Evolutionary conservation across 139 green algal genomes (phyloP), one percentile per base, ranked within the genome.

Genomic region (Coelastrella sp.): DNA sequence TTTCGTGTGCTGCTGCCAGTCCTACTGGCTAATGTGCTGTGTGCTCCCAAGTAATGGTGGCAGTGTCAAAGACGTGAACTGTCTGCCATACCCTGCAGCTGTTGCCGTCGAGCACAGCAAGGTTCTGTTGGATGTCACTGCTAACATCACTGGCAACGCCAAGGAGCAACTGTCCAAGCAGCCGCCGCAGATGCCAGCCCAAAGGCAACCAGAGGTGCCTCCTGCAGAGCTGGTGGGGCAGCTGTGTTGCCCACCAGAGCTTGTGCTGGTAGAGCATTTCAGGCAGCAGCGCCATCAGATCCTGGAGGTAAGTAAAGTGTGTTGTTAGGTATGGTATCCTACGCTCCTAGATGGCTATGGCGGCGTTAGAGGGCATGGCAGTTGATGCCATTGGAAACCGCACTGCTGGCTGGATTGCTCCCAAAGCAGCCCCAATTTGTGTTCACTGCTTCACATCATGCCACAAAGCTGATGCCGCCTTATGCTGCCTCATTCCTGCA

Each of bases 231-330:
- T 61, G 75, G 76, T 94, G 61, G 88, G 70, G 12, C 88, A 93
- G 76, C 90, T 95, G 87, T 87, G 91, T 58, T 95, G 93, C 91
- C 88, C 92, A 0, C 68, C 91, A 22, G 88, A 95, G 82, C 90
- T 92, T 4, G 82, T 93, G 57, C 81, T 95, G 17, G 35, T 94
- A 15, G 85, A 89, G n/a, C 78, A 92, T 17, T 93, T 92, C 57
- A 89, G 92, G 35, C 72, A 74, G 10, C 88, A 93, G 78, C 85
- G 88, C 59, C 61, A 83, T n/a, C 72, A 92, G 58, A 90, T 95
- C 8, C 86, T 93, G 22, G 27, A 86, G 82, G 89, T 92, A 70
- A 78, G 87, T 35, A 58, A 59, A 60, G 4, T 68, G 20, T 75
- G 82, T n/a, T 19, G 24, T 17, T 19, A 76, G 1, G 35, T 49